Percentiles rank a stretch among this genome's conserved stretches.
Conservation (phyloP, 164 flowering plant species). For the Magnolia sinica region DNA sequence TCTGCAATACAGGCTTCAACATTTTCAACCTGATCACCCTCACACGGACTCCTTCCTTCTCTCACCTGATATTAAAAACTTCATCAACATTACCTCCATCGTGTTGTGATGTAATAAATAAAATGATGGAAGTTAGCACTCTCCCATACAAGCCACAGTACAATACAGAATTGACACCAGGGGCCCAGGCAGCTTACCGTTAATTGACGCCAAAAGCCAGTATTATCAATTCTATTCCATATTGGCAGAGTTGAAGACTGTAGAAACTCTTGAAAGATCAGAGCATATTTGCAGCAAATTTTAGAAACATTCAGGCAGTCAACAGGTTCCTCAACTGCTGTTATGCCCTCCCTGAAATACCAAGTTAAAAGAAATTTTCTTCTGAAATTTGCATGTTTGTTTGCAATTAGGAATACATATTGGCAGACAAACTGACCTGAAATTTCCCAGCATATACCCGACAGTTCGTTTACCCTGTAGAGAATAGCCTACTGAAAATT, state of each 20-base stretch:
- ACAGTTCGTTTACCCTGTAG: constrained; percentile 69
- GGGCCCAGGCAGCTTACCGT: constrained; percentile 41
- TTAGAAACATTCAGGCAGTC: constrained; percentile 84
- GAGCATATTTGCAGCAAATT: constrained; percentile 70
- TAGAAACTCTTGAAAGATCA: constrained; percentile 74
- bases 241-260: constrained; percentile 60
- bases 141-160: neutral
- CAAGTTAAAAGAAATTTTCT: neutral
- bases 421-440: constrained; percentile 47
- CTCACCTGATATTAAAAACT: constrained; percentile 53
- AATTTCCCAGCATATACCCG: constrained; percentile 94
- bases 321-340: constrained; percentile 79
- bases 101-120: neutral
- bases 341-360: constrained; percentile 82
- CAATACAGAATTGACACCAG: neutral
- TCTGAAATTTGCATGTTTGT: neutral
- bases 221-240: constrained; percentile 86
- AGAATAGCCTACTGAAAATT: constrained; percentile 88
- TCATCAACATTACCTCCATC: neutral
- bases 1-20: constrained; percentile 49
- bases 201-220: constrained; percentile 94
- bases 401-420: constrained; percentile 11
- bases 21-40: constrained; percentile 32
- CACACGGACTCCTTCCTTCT: constrained; percentile 62
- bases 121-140: neutral